These are phyloP conservation scores for Gastrolobium bilobum DNA, from an alignment of 306 rosid genomes.

Conservation along the genomic window DNA sequence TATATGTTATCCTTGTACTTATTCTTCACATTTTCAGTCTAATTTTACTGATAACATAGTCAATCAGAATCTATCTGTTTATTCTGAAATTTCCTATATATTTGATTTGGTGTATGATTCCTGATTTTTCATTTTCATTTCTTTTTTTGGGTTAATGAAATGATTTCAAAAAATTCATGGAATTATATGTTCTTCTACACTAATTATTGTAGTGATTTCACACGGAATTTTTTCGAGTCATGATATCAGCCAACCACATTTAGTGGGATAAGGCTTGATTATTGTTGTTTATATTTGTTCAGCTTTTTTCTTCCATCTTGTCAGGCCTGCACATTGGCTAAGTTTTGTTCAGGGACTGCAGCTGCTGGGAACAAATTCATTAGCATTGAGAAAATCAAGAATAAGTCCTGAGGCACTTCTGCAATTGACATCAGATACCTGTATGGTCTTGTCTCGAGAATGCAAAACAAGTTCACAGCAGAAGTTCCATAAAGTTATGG, in stretches of 20 bases:
- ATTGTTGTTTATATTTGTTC: conserved; percentile 34
- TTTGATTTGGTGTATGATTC: conserved; percentile 28
- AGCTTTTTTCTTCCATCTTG: conserved; percentile 43
- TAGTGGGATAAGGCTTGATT: conserved; percentile 14
- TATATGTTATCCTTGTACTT: conserved; percentile 36
- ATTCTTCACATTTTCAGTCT: conserved; percentile 11
- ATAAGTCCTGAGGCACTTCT: conserved; percentile 70
- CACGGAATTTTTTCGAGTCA: conserved; percentile 16
- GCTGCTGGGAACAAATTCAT: conserved; percentile 75
- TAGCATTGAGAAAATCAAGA: conserved; percentile 78
- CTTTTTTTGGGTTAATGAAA: conserved; percentile 25
- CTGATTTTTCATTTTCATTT: conserved; percentile 13
- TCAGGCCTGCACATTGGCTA: conserved; percentile 87
- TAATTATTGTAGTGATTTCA: conserved; percentile 9
- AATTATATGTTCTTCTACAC: conserved; percentile 3
- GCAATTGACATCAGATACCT: conserved; percentile 67
- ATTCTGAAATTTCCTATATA: conserved; percentile 22
- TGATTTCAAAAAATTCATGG: conserved; percentile 20
- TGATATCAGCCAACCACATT: conserved; percentile 19
- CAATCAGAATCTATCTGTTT: conserved; percentile 24
- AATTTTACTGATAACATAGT: neutral
- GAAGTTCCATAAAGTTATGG: conserved; percentile 77
- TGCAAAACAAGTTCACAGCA: conserved; percentile 72
- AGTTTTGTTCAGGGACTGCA: conserved; percentile 70
- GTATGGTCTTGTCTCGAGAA: conserved; percentile 64